Evolutionary conservation across 1,284 basidiomycete species (phyloP).

Genomic region (Entoloma clypeatum): DNA sequence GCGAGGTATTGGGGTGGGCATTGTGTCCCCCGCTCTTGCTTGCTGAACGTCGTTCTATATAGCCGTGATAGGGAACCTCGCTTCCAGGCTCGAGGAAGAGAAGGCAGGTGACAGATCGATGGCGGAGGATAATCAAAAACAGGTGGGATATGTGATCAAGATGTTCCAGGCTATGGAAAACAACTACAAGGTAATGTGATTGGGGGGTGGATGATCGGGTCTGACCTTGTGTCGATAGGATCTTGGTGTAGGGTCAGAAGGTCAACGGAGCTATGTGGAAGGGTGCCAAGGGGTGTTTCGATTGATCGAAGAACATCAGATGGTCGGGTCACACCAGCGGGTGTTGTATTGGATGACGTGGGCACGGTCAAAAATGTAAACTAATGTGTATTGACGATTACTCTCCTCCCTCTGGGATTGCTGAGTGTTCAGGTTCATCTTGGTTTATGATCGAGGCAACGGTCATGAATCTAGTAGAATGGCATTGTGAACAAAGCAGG

Average conservation of each 20-base stretch:
- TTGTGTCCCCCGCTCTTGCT: not conserved
- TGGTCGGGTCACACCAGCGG: conserved; percentile 18
- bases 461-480: conserved; percentile 61
- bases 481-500: conserved; percentile 2
- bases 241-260: conserved; percentile 15
- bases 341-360: conserved; percentile 21
- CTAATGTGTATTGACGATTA: not conserved
- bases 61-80: conserved; percentile 13
- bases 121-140: conserved; percentile 18
- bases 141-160: conserved; percentile 25
- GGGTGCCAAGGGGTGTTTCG: conserved; percentile 21
- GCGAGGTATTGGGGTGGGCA: conserved; percentile 5
- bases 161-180: conserved; percentile 34
- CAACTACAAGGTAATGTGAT: conserved; percentile 23
- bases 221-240: conserved; percentile 13
- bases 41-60: not conserved
- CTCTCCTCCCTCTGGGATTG: conserved; percentile 5
- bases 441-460: conserved; percentile 53
- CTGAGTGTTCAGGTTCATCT: conserved; percentile 33
- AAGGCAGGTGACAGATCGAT: conserved; percentile 2
- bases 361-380: conserved; percentile 13
- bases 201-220: no score
- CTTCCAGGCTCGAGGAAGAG: conserved; percentile 9
- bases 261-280: conserved; percentile 16
- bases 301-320: conserved; percentile 17